Conservation (phyloP, 2,329 filamentous ascomycete genomes). For the Pseudocercospora pini-densiflorae region DNA sequence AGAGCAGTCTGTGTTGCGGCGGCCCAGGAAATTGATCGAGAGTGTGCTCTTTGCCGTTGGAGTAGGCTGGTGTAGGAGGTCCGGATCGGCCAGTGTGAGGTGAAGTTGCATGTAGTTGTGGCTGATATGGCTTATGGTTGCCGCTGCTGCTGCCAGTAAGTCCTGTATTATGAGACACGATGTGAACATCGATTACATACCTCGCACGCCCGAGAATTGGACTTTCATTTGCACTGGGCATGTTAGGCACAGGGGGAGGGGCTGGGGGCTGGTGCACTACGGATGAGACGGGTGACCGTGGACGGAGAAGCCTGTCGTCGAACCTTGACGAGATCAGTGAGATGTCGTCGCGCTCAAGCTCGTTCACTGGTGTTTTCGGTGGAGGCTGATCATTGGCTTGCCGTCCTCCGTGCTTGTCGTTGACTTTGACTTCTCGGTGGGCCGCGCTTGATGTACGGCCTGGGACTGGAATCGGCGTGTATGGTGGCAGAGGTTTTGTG, state of each 20-base stretch:
- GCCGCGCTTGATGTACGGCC: slow-evolving; percentile 19
- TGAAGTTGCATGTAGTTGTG: not conserved
- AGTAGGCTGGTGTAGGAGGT: slow-evolving; percentile 12
- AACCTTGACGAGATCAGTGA: not conserved
- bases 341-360: not conserved
- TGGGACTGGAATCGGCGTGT: slow-evolving; percentile 26
- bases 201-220: slow-evolving; percentile 8
- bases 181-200: not conserved
- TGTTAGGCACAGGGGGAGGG: not conserved
- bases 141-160: not conserved
- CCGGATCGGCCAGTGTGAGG: not conserved
- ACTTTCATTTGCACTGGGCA: slow-evolving; percentile 1
- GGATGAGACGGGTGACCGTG: not conserved
- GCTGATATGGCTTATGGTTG: not conserved
- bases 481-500: slow-evolving; percentile 17
- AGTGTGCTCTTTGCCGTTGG: not conserved
- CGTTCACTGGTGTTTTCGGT: not conserved
- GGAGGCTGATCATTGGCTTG: not conserved
- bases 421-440: not conserved
- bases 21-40: not conserved
- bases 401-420: not conserved
- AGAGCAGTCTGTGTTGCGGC: slow-evolving; percentile 1
- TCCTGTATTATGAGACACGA: not conserved
- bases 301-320: slow-evolving; percentile 3
- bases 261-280: not conserved